Conservation (phyloP, 176 grass and related monocot species). For the Oryza officinalis region DNA sequence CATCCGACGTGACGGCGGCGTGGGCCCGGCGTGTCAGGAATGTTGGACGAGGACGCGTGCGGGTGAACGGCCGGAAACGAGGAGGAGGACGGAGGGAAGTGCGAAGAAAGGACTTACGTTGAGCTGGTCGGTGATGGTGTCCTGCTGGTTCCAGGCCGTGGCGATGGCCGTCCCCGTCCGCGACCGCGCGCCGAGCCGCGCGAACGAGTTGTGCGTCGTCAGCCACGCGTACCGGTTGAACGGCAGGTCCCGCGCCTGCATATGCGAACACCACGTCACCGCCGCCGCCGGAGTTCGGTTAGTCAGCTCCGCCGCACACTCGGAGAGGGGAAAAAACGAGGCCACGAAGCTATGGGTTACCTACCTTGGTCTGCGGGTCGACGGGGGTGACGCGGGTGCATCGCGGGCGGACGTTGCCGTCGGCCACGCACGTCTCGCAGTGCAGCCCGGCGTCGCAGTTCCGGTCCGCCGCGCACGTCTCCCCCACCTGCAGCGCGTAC, state of each 20-base stretch:
- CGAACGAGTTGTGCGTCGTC: slow-evolving; percentile 97
- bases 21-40: too few relatives aligned
- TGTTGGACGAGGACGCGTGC: background rate
- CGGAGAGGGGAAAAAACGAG: background rate
- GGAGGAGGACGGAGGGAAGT: too few relatives aligned
- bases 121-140: slow-evolving; percentile 83
- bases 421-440: slow-evolving; percentile 85
- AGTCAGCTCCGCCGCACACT: background rate
- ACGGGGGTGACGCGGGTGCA: slow-evolving; percentile 77
- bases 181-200: slow-evolving; percentile 63
- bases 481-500: slow-evolving; percentile 43
- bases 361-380: slow-evolving; percentile 77
- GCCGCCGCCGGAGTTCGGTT: background rate
- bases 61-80: too few relatives aligned
- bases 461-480: slow-evolving; percentile 50
- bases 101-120: slow-evolving; percentile 42
- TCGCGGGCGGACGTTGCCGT: slow-evolving; percentile 59
- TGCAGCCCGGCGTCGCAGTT: slow-evolving; percentile 86
- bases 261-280: too few relatives aligned
- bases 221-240: slow-evolving; percentile 96
- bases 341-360: too few relatives aligned
- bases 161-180: slow-evolving; percentile 48
- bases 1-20: too few relatives aligned
- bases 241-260: slow-evolving; percentile 59
- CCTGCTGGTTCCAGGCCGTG: slow-evolving; percentile 81